Evolutionary conservation across 164 flowering plant species (phyloP).

Genomic region (Protea cynaroides): DNA sequence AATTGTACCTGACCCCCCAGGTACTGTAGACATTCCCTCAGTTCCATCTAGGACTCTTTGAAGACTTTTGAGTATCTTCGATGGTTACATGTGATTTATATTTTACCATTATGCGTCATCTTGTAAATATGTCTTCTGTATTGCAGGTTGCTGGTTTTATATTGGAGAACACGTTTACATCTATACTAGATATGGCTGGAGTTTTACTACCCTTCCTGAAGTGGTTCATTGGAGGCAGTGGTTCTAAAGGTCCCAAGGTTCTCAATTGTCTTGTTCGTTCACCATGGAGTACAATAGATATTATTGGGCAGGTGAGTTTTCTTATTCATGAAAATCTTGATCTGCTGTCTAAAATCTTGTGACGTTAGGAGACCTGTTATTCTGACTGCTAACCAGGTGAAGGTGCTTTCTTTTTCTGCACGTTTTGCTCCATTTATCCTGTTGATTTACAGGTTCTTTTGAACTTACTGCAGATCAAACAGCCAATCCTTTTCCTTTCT

Average conservation of each 20-base stretch:
- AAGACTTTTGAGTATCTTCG: too few relatives aligned
- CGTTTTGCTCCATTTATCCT: background rate
- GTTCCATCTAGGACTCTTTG: too few relatives aligned
- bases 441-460: background rate
- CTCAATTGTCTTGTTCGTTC: slow-evolving; percentile 89
- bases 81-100: too few relatives aligned
- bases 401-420: background rate
- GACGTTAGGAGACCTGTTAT: background rate
- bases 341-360: background rate
- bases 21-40: too few relatives aligned
- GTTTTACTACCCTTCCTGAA: slow-evolving; percentile 83
- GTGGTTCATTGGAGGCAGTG: slow-evolving; percentile 87
- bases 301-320: slow-evolving; percentile 68
- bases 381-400: background rate
- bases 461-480: slow-evolving; percentile 54
- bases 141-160: slow-evolving; percentile 78
- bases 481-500: slow-evolving; percentile 87
- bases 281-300: slow-evolving; percentile 91
- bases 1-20: too few relatives aligned
- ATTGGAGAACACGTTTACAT: slow-evolving; percentile 94
- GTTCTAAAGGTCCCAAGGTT: slow-evolving; percentile 65
- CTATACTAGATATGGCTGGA: slow-evolving; percentile 98
- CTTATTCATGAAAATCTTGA: background rate
- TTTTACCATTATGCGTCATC: background rate
- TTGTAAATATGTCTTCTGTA: background rate